phyloP scores from a whole-genome alignment of 805 yeast genomes.

The Sugiyamaella qingdaonensis region DNA sequence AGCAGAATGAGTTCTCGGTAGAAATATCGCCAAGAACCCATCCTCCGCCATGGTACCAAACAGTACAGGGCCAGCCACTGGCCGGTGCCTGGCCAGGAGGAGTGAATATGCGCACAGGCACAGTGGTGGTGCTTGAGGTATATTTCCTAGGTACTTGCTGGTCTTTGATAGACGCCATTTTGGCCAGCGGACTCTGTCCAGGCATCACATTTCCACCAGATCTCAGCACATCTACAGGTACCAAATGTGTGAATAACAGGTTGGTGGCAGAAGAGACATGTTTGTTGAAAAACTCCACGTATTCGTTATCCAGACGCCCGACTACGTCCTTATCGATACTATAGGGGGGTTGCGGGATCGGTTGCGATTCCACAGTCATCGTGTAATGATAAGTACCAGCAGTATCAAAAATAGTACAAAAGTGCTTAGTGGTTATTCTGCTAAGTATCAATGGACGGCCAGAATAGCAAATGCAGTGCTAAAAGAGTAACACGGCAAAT shows the following conservation, averaged over 20 bases:
- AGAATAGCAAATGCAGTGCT: too few relatives aligned
- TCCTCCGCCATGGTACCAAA: conserved; percentile 46
- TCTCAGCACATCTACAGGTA: conserved; percentile 32
- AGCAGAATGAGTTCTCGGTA: conserved; percentile 42
- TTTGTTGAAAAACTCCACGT: conserved; percentile 36
- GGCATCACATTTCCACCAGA: conserved; percentile 41
- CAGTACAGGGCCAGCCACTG: conserved; percentile 37
- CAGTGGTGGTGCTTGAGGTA: conserved; percentile 20
- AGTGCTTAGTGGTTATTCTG: too few relatives aligned
- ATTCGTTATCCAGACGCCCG: conserved; percentile 37
- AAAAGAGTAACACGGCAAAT: too few relatives aligned
- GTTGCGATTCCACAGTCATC: conserved; percentile 6
- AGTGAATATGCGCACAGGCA: conserved; percentile 35
- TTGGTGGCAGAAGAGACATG: conserved; percentile 29
- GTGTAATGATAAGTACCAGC: not conserved
- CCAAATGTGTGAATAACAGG: conserved; percentile 36
- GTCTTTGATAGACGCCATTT: conserved; percentile 32
- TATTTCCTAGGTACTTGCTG: conserved; percentile 34
- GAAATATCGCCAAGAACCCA: conserved; percentile 40
- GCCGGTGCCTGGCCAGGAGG: conserved; percentile 37
- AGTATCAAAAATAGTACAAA: too few relatives aligned
- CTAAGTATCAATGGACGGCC: too few relatives aligned
- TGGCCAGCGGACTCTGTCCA: conserved; percentile 36
- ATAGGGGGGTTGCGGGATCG: conserved; percentile 30
- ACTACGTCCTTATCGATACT: conserved; percentile 31